Percentiles rank a stretch among this genome's conserved stretches.
Evolutionary conservation across 371 early-diverging fungal species (phyloP).

Genomic region (Mortierella sp.): DNA sequence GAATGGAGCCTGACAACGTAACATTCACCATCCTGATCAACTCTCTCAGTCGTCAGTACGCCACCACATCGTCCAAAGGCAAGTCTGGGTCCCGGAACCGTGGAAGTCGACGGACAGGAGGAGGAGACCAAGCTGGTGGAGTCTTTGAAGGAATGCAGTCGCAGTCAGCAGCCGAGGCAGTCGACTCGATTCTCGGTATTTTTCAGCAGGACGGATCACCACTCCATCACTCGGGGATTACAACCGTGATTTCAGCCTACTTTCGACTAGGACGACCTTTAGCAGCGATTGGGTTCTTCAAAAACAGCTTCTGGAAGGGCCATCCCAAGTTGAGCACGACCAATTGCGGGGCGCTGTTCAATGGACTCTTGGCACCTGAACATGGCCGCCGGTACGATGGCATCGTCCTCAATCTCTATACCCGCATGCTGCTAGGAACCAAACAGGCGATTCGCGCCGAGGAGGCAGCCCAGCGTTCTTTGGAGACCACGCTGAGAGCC

Average conservation of each 20-base stretch:
- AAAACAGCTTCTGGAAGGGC: conserved; percentile 30
- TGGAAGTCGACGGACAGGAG: conserved; percentile 13
- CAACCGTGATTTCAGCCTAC: conserved; percentile 46
- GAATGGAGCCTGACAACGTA: conserved; percentile 45
- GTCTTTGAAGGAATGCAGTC: conserved; percentile 6
- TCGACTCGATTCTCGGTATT: conserved; percentile 38
- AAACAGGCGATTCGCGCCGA: conserved; percentile 22
- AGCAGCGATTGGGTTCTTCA: conserved; percentile 57
- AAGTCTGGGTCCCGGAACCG: conserved; percentile 9
- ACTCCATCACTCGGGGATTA: conserved; percentile 38
- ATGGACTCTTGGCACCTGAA: conserved; percentile 45
- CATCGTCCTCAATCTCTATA: conserved; percentile 41
- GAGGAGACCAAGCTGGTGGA: conserved; percentile 23
- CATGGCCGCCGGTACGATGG: conserved; percentile 40
- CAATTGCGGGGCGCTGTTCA: conserved; percentile 47
- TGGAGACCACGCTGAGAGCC: neutral
- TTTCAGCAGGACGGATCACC: conserved; percentile 28
- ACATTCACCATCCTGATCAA: conserved; percentile 60
- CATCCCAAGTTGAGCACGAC: conserved; percentile 41
- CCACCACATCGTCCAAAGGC: neutral
- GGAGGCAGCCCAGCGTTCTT: neutral
- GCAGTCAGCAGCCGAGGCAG: conserved; percentile 43
- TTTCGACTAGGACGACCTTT: conserved; percentile 50
- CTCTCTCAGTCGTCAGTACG: conserved; percentile 56
- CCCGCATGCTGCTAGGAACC: conserved; percentile 36